Evolutionary conservation across 257 asterid species (phyloP), one percentile per base, ranked within the genome.

Genomic region (Ballota nigra): DNA sequence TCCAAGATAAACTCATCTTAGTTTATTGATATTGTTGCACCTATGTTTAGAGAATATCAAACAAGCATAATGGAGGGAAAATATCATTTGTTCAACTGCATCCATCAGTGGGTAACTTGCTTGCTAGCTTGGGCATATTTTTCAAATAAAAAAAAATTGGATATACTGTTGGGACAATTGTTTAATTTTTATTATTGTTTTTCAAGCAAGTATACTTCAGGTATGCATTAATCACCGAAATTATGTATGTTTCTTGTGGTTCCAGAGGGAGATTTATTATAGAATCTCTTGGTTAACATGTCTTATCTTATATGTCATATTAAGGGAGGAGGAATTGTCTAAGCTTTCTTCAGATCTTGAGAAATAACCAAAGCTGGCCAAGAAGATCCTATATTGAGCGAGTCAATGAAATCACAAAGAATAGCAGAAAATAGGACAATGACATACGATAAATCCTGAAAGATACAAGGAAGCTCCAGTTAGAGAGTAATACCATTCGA

Each of bases 401-500:
- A 68, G 81, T 89, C 60, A 84, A 76, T 69, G 96, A 89, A 85
- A 87, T 89, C 80, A 87, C 96, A n/a, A 89, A 87, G 81, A 92
- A 89, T 79, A 87, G 96, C 83, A 53, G 87, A 74, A 92, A 92
- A 74, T 96, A 82, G 84, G 98, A 92, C 52, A 78, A 55, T 62
- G 96, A 89, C 83, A 78, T 88, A 57, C 86, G 86, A 38, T 80
- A 71, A 51, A 92, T 92, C 81, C 82, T 92, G 53, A 85, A 84
- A 76, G 94, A 88, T 43, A 92, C 95, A 1, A 80, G 98, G 81
- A 96, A 86, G 77, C 94, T 89, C 76, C 96, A 89, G 84, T 73
- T 92, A 69, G 98, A 89, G 82, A 89, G 89, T 70, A 92, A 92
- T 76, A 81, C 85, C 66, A 82, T 87, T 73, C 96, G 85, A 70